Evolutionary conservation across 495 filamentous ascomycete genomes (phyloP).

Genomic region (Lasiosphaeriaceae sp.): DNA sequence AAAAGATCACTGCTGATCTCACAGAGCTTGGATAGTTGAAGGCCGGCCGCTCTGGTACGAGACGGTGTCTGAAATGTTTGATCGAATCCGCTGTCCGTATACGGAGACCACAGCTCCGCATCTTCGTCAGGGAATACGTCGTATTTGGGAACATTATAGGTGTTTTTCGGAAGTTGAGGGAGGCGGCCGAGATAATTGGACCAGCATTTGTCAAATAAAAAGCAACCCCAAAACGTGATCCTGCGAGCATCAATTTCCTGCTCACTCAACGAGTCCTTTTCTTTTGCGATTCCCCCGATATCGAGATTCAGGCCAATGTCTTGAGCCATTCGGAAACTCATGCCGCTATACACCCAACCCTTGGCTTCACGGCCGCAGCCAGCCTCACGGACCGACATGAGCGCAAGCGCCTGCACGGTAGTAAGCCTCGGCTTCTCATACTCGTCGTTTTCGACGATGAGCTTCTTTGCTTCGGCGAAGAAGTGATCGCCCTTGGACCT

Average conservation of each 20-base stretch:
- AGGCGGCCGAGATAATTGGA: constrained; percentile 94
- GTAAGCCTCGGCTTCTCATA: constrained; percentile 85
- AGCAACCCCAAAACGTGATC: constrained; percentile 98
- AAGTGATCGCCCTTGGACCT: constrained; percentile 95
- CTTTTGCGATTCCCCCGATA: constrained; percentile 54
- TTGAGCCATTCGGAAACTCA: constrained; percentile 98
- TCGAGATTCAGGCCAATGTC: constrained; percentile 94
- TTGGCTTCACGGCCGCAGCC: constrained; percentile 93
- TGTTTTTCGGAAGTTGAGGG: constrained; percentile 75
- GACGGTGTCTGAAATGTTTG: constrained; percentile 72
- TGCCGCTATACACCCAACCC: constrained; percentile 97
- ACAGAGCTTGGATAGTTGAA: constrained; percentile 78
- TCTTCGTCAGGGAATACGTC: constrained; percentile 92
- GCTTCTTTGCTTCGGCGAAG: constrained; percentile 88
- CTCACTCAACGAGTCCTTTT: constrained; percentile 62
- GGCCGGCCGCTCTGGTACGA: constrained; percentile 73
- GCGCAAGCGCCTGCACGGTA: constrained; percentile 89
- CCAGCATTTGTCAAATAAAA: constrained; percentile 98
- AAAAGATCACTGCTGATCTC: constrained; percentile 93
- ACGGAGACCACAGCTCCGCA: constrained; percentile 78
- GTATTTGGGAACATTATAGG: constrained; percentile 78
- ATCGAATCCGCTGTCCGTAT: constrained; percentile 75
- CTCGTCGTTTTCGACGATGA: constrained; percentile 88
- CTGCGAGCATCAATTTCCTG: constrained; percentile 83
- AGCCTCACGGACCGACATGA: constrained; percentile 96